These are phyloP conservation scores for Linum tenue DNA, from an alignment of 345 rosid genomes.

Conservation along the genomic window DNA sequence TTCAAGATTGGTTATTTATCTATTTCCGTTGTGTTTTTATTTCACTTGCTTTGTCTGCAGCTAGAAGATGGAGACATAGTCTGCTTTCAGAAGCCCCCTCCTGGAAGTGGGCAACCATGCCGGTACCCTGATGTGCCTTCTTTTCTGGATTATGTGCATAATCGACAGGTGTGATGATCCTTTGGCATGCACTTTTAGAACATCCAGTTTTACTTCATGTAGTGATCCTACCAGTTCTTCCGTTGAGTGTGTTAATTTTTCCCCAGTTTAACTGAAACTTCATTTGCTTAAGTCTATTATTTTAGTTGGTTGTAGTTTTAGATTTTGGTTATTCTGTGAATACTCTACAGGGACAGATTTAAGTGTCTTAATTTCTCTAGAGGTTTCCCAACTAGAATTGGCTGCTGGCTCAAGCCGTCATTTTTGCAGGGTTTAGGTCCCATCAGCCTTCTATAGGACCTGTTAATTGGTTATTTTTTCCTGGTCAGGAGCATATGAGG, in stretches of 20 bases:
- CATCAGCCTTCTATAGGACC: too few relatives aligned
- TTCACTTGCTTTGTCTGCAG: neutral
- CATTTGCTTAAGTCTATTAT: neutral
- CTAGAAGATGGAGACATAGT: slow-evolving; percentile 6
- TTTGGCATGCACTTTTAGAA: neutral
- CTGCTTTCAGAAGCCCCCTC: slow-evolving; percentile 15
- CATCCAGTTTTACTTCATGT: slow-evolving; percentile 1
- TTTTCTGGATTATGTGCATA: slow-evolving; percentile 84
- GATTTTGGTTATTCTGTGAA: too few relatives aligned
- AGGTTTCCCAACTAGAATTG: too few relatives aligned
- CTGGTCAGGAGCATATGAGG: neutral
- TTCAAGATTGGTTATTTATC: neutral
- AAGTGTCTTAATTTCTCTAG: too few relatives aligned
- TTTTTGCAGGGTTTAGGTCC: too few relatives aligned
- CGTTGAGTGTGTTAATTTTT: neutral
- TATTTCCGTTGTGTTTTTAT: neutral
- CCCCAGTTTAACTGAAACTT: neutral
- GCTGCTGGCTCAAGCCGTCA: too few relatives aligned
- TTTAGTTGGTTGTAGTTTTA: too few relatives aligned
- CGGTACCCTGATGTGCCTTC: slow-evolving; percentile 76
- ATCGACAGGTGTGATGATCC: slow-evolving; percentile 58
- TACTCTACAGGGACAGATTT: too few relatives aligned
- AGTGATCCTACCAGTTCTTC: neutral
- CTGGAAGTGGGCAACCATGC: slow-evolving; percentile 42
- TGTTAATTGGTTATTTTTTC: slow-evolving; percentile 14